These are phyloP conservation scores for Xylaria castorea DNA, from an alignment of 495 filamentous ascomycete species.

Conservation along the genomic window DNA sequence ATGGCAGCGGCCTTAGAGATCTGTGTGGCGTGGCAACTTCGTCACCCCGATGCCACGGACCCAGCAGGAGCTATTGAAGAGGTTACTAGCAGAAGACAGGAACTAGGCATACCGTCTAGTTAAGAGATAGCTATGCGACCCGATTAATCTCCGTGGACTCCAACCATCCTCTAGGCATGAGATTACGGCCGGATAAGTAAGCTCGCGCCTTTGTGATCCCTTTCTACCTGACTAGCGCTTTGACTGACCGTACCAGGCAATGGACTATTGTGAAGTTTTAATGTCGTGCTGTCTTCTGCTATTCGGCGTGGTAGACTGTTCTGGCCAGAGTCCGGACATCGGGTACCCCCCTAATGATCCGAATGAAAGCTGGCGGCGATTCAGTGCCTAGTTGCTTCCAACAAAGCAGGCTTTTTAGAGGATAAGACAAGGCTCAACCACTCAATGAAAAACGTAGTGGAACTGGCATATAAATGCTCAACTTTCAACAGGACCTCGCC, in stretches of 20 bases:
- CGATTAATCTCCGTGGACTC: constrained; percentile 29
- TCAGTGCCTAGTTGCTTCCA: background rate
- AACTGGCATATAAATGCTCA: background rate
- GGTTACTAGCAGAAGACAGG: constrained; percentile 58
- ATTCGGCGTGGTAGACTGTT: background rate
- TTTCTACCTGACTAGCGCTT: background rate
- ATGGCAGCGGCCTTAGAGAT: constrained; percentile 73
- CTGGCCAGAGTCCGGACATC: background rate
- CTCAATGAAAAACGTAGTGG: background rate
- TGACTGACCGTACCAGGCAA: background rate
- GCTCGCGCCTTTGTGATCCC: background rate
- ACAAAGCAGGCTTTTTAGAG: background rate
- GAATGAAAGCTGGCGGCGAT: background rate
- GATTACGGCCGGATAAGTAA: background rate
- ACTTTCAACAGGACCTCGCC: background rate
- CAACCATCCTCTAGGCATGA: background rate
- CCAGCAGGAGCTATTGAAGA: constrained; percentile 69
- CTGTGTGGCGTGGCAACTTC: constrained; percentile 83
- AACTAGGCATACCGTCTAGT: constrained; percentile 58
- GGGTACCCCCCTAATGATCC: background rate
- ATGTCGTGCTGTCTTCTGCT: background rate
- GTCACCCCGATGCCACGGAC: constrained; percentile 70
- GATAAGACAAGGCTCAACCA: background rate
- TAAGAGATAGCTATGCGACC: constrained; percentile 8
- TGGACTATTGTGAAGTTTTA: background rate